Percentiles rank a stretch among this genome's conserved stretches.
Evolutionary conservation across 768 basidiomycete genomes (phyloP).

Genomic region (Infundibulicybe gibba): DNA sequence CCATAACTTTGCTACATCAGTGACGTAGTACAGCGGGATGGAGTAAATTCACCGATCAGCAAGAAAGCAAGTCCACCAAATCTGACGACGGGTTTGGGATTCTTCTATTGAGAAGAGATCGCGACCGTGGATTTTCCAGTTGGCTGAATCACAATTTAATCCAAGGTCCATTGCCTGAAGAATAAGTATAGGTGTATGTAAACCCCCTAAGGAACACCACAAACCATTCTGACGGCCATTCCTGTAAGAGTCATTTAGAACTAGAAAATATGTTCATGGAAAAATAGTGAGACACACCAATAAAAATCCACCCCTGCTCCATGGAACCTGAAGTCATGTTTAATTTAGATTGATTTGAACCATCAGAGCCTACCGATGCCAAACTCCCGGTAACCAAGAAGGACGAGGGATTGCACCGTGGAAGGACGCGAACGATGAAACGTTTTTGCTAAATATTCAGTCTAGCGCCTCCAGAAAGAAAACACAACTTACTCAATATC

Average conservation of each 20-base stretch:
- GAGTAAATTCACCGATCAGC: constrained; percentile 52
- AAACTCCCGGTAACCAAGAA: constrained; percentile 81
- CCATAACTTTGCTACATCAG: constrained; percentile 44
- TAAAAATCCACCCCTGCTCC: constrained; percentile 85
- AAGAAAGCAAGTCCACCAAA: constrained; percentile 77
- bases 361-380: constrained; percentile 50
- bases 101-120: constrained; percentile 63
- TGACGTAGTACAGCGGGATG: background rate
- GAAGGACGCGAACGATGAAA: constrained; percentile 68
- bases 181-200: constrained; percentile 3
- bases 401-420: constrained; percentile 76
- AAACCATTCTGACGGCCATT: constrained; percentile 74
- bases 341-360: background rate
- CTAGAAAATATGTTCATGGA: constrained; percentile 1
- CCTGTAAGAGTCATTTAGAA: constrained; percentile 25
- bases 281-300: constrained; percentile 39
- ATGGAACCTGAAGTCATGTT: constrained; percentile 44
- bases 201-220: constrained; percentile 9
- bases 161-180: constrained; percentile 75
- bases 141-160: constrained; percentile 72
- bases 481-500: constrained; percentile 51
- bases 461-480: background rate
- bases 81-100: constrained; percentile 67
- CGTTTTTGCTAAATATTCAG: constrained; percentile 43
- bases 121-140: constrained; percentile 64